Evolutionary conservation across 257 asterid genomes (phyloP), one percentile per base, ranked within the genome.

Genomic region (Lavandula angustifolia): DNA sequence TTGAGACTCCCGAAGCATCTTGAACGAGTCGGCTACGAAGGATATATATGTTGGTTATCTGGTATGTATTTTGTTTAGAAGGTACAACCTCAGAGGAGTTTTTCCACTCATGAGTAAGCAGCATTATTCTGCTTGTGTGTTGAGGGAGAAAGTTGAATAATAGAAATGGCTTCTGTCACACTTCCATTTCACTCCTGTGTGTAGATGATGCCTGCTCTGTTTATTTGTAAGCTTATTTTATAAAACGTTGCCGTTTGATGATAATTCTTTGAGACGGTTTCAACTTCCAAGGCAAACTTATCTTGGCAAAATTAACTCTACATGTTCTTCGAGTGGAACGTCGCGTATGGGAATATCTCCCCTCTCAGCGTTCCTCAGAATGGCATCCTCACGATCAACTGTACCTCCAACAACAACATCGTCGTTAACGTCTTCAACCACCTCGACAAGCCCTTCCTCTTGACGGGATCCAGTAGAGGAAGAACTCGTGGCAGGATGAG

Each of bases 1-100:
- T 90, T 66, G 97, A 90, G 82, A 60, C 87, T 67, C 95, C 99
- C 56, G 88, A 84, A 65, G 94, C 88, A 58, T 85, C 96, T 66
- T 92, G 82, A 70, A 82, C 66, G 64, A 8, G 57, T 68, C 48
- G 33, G 56, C 27, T 67, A 54, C 29, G 58, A 60, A 41, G 64
- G 67, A 59, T 64, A 3, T 29, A 43, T 66, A 32, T 65, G 62
- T 3, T 54, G 58, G 67, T 66, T 35, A 42, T 57, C 66, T 59
- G 76, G 71, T 66, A 58, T 41, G 57, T 62, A 64, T 58, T 68
- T 46, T 70, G 54, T 67, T 57, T 67, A 69, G 67, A 59, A 69
- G 65, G 48, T 60, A n/a, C 6, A 34, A 56, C 67, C 54, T 22
- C 2, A 22, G 1, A 22, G 27, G 2, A 22, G 1, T 22, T 22